Base-by-base conservation (phyloP, 169 alveolate genomes). In the Babesia bovis region DNA sequence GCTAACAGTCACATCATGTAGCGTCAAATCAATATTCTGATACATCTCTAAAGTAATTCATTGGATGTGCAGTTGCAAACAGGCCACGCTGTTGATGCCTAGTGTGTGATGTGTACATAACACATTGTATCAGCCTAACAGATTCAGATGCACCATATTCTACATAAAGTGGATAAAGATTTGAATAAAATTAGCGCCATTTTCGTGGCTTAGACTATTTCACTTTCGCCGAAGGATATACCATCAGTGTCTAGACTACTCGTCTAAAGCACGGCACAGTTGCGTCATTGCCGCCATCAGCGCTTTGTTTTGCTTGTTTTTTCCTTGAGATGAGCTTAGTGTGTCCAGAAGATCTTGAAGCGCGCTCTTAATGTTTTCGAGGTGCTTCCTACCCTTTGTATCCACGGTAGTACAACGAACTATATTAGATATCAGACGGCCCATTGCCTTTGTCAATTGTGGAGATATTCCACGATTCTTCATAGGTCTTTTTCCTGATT, bases 401-500 rank as follows among this genome's bases (percentile, higher is more conserved):
- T 26, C 38, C 3, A 17, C 10, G 23, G 50, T 21, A 28, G 23
- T 25, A 1, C 61, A 5, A 25, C 40, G 30, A 25, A 63, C 49
- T 1, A 63, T 25, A 5, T 21, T 17, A 15, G 60, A 44, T 7
- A 44, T 15, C 36, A 63, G 36, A 2, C 73, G 58, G 21, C 52
- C 73, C 0, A 32, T 30, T 5, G 51, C 3, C 33, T 45, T 47
- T 5, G 60, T 44, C 12, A 63, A 55, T 25, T 28, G 47, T 19
- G 73, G 73, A 32, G 73, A 63, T 9, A 63, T 26, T 9, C 61
- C 59, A 15, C 60, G 45, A 6, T 13, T 4, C 26, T 63, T 63
- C 47, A 63, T 0, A 21, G 41, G 59, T 42, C 73, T 28, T 23
- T 63, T 63, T 3, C 61, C 61, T 33, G 47, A 15, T 17, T 49